Evolutionary conservation across 1,284 basidiomycete genomes (phyloP).

Genomic region (Schizopora paradoxa): DNA sequence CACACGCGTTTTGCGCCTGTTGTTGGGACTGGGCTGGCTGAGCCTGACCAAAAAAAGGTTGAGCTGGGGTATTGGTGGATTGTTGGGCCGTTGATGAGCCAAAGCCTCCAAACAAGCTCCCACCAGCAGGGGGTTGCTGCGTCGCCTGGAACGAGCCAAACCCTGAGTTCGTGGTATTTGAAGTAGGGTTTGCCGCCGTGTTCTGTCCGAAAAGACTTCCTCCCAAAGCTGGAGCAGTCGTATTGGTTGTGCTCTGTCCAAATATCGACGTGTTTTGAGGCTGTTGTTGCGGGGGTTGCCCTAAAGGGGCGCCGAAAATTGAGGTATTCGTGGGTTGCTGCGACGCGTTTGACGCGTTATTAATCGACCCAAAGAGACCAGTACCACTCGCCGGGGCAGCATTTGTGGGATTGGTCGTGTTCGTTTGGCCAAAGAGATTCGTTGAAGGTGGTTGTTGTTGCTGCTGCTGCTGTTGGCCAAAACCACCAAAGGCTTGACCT

Average conservation of each 20-base stretch:
- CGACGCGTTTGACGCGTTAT: constrained; percentile 2
- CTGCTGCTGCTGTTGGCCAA: constrained; percentile 21
- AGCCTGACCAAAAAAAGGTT: constrained; percentile 14
- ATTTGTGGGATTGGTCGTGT: too few species aligned
- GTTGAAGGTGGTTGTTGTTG: constrained; percentile 16
- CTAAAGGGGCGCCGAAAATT: constrained; percentile 31
- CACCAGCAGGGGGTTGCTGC: constrained; percentile 5
- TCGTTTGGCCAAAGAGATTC: constrained; percentile 10
- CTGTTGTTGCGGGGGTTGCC: constrained; percentile 29
- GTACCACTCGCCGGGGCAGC: constrained; percentile 14
- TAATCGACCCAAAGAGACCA: constrained; percentile 27
- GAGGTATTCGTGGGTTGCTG: constrained; percentile 24
- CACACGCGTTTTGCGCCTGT: constrained; percentile 15
- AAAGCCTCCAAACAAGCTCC: constrained; percentile 17
- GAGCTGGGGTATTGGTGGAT: neutral
- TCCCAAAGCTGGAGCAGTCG: neutral
- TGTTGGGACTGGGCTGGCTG: constrained; percentile 12
- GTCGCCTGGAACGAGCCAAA: constrained; percentile 3
- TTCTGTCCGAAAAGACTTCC: constrained; percentile 13
- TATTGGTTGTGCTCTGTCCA: neutral
- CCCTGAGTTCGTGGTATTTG: constrained; percentile 6
- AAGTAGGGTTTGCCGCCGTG: too few species aligned
- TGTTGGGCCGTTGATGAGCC: constrained; percentile 10
- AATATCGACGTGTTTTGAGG: constrained; percentile 24
- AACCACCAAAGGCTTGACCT: constrained; percentile 20